Evolutionary conservation across 169 alveolate species (phyloP), one percentile per base, ranked within the genome.

Genomic region (Eimeria sp.): DNA sequence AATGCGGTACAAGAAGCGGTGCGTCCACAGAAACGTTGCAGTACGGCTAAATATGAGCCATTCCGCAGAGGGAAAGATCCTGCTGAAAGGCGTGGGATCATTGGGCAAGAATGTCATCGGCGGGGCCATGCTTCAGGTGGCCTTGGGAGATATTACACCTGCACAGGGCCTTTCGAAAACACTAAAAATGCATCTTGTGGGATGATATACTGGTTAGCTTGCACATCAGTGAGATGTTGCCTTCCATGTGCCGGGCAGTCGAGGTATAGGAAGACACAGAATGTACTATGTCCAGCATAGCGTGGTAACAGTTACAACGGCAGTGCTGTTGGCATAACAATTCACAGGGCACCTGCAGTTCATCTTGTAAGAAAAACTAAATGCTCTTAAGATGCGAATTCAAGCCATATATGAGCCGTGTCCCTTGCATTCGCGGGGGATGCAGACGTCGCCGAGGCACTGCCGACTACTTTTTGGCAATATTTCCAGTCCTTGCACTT

Each of bases 371-470:
- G 30, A 1, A 22, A 43, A 27, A 40, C 43, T 47, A 47, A 78
- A 25, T 47, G 65, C 65, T 20, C 43, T 20, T 47, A 49, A 0
- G 88, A 14, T 49, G 18, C 34, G 16, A 27, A 25, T 20, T 18
- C 22, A 20, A 22, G 65, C 0, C 22, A 22, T 20, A 45, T 45
- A 5, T 9, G n/a, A n/a, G 4, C 45, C 58, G 34, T 30, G 10
- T 10, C 47, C 11, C 51, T 13, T 22, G n/a, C 43, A 13, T 25
- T 34, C 25, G 13, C 43, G 34, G 43, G 47, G 61, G 65, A 76
- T 76, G 87, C 87, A 76, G 87, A 3, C 40, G 58, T 16, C 49
- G 87, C 87, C 72, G 51, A 27, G 90, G 90, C 90, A 11, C 90
- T 82, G 90, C 90, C 90, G 90, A 82, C 90, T 54, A 82, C 90